Percentiles rank a stretch among this genome's conserved stretches.
Evolutionary conservation across 1,139 yeast genomes (phyloP).

Genomic region (Saccharomyces hybrid): DNA sequence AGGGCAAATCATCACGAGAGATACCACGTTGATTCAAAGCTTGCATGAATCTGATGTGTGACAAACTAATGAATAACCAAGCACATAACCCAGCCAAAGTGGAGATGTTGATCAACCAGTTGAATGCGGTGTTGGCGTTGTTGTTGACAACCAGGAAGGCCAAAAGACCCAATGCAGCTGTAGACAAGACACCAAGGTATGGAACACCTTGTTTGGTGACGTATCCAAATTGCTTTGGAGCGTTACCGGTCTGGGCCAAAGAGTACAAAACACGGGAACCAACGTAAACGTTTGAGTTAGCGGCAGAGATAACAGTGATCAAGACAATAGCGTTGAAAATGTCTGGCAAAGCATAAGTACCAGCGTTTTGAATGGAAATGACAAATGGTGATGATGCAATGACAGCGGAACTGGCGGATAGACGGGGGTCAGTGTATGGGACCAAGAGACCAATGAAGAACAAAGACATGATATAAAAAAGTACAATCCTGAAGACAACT

Average conservation of each 20-base stretch:
- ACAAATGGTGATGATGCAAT: constrained; percentile 75
- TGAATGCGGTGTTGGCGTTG: constrained; percentile 63
- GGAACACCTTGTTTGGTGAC: constrained; percentile 65
- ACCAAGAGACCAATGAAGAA: constrained; percentile 69
- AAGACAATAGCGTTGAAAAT: constrained; percentile 72
- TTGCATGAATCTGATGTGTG: constrained; percentile 60
- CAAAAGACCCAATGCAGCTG: constrained; percentile 52
- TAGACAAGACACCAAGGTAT: constrained; percentile 43
- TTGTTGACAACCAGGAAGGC: constrained; percentile 62
- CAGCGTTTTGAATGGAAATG: constrained; percentile 56
- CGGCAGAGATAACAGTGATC: constrained; percentile 66
- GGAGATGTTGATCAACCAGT: constrained; percentile 76
- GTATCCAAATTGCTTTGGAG: constrained; percentile 49
- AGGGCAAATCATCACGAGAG: constrained; percentile 58
- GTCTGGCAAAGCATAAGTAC: constrained; percentile 60
- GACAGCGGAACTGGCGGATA: constrained; percentile 27
- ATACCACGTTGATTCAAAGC: constrained; percentile 51
- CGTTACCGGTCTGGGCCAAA: constrained; percentile 56
- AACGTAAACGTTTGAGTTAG: constrained; percentile 70
- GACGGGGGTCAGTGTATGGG: constrained; percentile 51
- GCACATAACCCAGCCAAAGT: constrained; percentile 69
- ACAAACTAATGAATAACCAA: constrained; percentile 58
- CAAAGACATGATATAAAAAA: constrained; percentile 62
- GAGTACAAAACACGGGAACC: constrained; percentile 70
- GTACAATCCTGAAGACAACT: constrained; percentile 67